Conservation (phyloP, 148 eudicot species). For the Heliamphora exappendiculata region DNA sequence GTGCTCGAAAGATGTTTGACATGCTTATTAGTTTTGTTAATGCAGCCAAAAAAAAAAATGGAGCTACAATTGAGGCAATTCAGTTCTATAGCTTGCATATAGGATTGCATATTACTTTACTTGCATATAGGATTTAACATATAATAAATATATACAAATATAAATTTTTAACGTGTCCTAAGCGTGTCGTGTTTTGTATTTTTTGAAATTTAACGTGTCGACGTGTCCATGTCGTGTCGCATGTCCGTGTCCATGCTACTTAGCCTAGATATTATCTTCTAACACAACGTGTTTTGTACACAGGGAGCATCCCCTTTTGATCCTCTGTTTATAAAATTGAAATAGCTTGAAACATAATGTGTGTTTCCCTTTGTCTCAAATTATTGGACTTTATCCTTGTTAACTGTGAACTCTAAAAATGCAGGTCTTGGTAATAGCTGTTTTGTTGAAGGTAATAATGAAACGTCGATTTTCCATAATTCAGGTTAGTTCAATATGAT, state of each 20-base stretch:
- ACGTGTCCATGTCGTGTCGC: too few relatives aligned
- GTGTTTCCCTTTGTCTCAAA: neutral
- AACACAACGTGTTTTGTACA: too few relatives aligned
- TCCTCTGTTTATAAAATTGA: too few relatives aligned
- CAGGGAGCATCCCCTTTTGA: too few relatives aligned
- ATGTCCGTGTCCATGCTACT: too few relatives aligned
- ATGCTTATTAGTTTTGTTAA: neutral
- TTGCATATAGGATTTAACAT: too few relatives aligned
- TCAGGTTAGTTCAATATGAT: slow-evolving; percentile 48
- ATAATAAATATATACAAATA: too few relatives aligned
- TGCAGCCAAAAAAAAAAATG: neutral
- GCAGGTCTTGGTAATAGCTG: slow-evolving; percentile 97
- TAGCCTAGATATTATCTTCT: neutral
- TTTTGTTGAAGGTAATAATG: slow-evolving; percentile 78
- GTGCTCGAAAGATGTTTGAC: neutral
- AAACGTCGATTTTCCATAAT: slow-evolving; percentile 85
- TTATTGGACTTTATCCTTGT: neutral
- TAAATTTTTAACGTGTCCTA: too few relatives aligned
- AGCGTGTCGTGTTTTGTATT: too few relatives aligned
- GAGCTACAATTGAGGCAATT: neutral
- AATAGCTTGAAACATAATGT: too few relatives aligned
- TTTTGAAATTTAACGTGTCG: too few relatives aligned
- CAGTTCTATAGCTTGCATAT: neutral
- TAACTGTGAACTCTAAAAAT: neutral
- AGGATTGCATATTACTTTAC: neutral